Evolutionary conservation across 2,329 filamentous ascomycete genomes (phyloP), one percentile per base, ranked within the genome.

Genomic region (Cercospora sesami): DNA sequence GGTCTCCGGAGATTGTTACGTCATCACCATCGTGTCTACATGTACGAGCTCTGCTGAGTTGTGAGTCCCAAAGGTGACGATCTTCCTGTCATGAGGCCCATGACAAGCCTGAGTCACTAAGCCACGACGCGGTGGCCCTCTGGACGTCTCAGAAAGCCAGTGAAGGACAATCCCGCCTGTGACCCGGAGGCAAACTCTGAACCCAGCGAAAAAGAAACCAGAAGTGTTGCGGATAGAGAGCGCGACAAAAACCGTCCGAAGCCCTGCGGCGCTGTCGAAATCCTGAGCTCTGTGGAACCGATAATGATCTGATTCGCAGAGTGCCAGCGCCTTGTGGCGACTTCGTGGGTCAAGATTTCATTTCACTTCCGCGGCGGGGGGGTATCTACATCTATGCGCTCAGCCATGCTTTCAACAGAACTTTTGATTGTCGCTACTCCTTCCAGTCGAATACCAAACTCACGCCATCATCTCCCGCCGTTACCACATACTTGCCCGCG

Each of bases 391-490:
- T 53, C 48, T 53, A 53, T 53, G 48, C 18, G 18, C 48, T 53
- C 48, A 53, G 18, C 48, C 18, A 53, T 28, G 48, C 48, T 28
- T 23, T 53, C 48, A 39, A 12, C 48, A 53, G 53, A 57, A 57
- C 53, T 57, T 28, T 57, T 31, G 36, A n/a, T 39, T 39, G 36
- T 39, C 14, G 36, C 30, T 58, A 59, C 28, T 59, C 55, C 55
- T 59, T 59, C 55, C 55, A 59, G 28, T 71, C 71, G 78, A 92
- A 92, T 1, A 92, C 86, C 74, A 92, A 78, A 30, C 87, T 83
- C 28, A 92, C 79, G 6, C 87, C 86, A 77, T 99, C 95, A 81
- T 99, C 95, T 26, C 95, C 95, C 1, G 93, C 95, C 5, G 95
- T 98, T 4, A 97, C 86, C 60, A 98, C 84, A 72, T 89, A 85